Conservation (phyloP, 768 basidiomycete genomes). For the Tephrocybe sp. region DNA sequence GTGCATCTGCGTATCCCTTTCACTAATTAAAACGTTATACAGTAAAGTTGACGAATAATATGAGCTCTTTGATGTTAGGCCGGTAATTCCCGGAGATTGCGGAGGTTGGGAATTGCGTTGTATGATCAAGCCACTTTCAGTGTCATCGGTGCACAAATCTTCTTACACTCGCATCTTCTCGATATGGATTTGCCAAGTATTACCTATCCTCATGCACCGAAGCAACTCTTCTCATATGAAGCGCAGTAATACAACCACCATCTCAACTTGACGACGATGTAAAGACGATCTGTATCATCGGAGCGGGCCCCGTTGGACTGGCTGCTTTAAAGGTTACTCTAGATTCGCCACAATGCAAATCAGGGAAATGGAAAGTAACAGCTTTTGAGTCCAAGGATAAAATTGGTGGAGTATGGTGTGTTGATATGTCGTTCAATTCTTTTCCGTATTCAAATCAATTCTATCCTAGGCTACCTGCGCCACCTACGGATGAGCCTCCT, state of each 20-base stretch:
- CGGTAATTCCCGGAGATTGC: too few relatives aligned
- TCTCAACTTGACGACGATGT: neutral
- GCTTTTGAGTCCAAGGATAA: constrained; percentile 64
- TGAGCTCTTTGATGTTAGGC: too few relatives aligned
- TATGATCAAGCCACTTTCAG: too few relatives aligned
- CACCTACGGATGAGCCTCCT: constrained; percentile 49
- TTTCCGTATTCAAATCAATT: neutral
- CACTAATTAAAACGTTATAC: too few relatives aligned
- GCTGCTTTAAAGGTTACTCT: constrained; percentile 64
- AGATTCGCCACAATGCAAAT: constrained; percentile 54
- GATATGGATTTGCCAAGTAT: constrained; percentile 15
- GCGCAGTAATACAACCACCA: constrained; percentile 12
- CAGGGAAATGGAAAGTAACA: constrained; percentile 58
- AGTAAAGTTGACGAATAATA: too few relatives aligned
- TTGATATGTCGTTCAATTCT: neutral
- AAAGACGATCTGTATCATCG: constrained; percentile 63
- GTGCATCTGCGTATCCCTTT: too few relatives aligned
- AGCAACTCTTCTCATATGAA: constrained; percentile 2
- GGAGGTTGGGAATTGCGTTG: too few relatives aligned
- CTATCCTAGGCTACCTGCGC: constrained; percentile 51
- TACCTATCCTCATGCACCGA: neutral
- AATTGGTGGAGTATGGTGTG: constrained; percentile 79
- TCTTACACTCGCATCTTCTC: neutral
- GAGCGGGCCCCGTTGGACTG: constrained; percentile 75
- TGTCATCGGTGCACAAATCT: too few relatives aligned